Evolutionary conservation across 768 basidiomycete genomes (phyloP).

Genomic region (Mycena maculata): DNA sequence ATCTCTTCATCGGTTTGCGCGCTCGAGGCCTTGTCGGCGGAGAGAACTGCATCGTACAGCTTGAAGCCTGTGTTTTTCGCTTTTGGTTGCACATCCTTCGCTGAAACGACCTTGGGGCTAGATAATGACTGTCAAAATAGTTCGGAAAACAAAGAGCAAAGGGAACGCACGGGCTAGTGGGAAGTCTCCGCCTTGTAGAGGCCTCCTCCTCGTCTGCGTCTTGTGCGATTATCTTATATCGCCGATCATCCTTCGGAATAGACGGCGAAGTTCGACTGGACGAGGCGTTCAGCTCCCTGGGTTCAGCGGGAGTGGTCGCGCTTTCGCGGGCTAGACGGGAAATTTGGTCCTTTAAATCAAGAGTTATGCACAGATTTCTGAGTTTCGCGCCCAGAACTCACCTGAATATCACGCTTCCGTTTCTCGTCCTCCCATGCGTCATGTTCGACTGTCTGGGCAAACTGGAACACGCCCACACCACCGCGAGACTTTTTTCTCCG

Average conservation of each 20-base stretch:
- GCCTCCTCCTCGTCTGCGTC: slow-evolving; percentile 37
- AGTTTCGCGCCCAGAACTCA: slow-evolving; percentile 41
- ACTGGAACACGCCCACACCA: slow-evolving; percentile 76
- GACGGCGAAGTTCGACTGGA: slow-evolving; percentile 33
- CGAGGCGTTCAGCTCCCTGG: slow-evolving; percentile 31
- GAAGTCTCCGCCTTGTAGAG: slow-evolving; percentile 42
- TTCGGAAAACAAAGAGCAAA: background rate
- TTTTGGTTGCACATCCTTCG: slow-evolving; percentile 58
- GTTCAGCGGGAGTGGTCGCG: slow-evolving; percentile 34
- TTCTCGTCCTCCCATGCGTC: slow-evolving; percentile 74
- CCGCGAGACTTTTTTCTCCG: slow-evolving; percentile 72
- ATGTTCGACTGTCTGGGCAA: slow-evolving; percentile 82
- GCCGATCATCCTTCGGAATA: slow-evolving; percentile 51
- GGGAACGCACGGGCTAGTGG: slow-evolving; percentile 57
- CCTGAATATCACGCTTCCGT: slow-evolving; percentile 71
- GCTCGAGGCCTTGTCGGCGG: slow-evolving; percentile 44
- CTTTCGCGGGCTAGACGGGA: slow-evolving; percentile 62
- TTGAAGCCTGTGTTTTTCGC: slow-evolving; percentile 58
- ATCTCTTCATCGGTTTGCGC: slow-evolving; percentile 66
- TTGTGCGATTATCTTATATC: slow-evolving; percentile 64
- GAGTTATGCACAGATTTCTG: slow-evolving; percentile 4
- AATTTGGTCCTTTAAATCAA: slow-evolving; percentile 61
- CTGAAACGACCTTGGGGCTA: slow-evolving; percentile 68
- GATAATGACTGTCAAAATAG: background rate
- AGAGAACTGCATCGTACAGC: slow-evolving; percentile 79